Percentiles rank a stretch among this genome's conserved stretches.
These are phyloP conservation scores for Ophiostoma himal-ulmi DNA, from an alignment of 2,329 filamentous ascomycete species.

Conservation along the genomic window DNA sequence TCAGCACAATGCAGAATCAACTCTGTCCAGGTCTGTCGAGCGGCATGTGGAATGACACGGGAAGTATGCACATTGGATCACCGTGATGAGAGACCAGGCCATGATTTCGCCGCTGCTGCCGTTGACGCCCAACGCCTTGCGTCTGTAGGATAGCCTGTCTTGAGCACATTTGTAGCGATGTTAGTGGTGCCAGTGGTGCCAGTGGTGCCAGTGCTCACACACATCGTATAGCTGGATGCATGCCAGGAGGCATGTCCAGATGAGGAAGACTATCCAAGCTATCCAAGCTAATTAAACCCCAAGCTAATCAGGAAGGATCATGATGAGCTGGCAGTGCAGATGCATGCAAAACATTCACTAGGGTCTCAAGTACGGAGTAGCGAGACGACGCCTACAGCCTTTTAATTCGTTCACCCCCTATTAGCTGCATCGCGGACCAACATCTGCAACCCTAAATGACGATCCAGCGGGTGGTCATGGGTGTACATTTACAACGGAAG, in stretches of 20 bases:
- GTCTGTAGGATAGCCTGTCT: neutral
- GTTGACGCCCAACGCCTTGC: slow-evolving; percentile 3
- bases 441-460: slow-evolving; percentile 9
- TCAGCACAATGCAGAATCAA: neutral
- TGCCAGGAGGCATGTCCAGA: neutral
- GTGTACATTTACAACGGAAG: neutral
- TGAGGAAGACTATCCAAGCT: neutral
- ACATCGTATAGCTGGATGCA: neutral
- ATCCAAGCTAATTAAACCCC: neutral
- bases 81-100: neutral
- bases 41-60: neutral
- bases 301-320: neutral
- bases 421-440: slow-evolving; percentile 8
- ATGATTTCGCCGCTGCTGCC: neutral
- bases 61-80: neutral
- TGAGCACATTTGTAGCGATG: neutral
- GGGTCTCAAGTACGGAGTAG: neutral
- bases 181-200: no score
- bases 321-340: slow-evolving; percentile 11
- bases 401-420: neutral
- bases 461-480: slow-evolving; percentile 3
- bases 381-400: neutral
- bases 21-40: neutral
- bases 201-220: no score
- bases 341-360: slow-evolving; percentile 6